These are phyloP conservation scores for Fusarium verrucosum DNA, from an alignment of 2,329 filamentous ascomycete genomes.

Conservation along the genomic window DNA sequence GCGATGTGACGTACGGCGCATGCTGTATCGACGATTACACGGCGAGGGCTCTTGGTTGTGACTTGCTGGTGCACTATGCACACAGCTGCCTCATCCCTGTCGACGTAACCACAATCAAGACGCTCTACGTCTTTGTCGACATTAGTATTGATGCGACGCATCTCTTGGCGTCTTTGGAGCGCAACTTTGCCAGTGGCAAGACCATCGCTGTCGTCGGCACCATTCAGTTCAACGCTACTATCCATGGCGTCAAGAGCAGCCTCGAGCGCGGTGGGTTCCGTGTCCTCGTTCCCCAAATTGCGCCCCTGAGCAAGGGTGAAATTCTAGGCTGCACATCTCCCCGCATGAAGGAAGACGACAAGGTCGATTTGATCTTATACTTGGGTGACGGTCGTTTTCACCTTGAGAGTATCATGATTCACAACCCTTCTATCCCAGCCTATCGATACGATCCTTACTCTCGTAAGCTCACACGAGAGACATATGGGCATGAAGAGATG, in stretches of 20 bases:
- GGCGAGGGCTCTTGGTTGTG: constrained; percentile 90
- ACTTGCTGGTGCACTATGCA: constrained; percentile 94
- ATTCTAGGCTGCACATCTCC: constrained; percentile 98
- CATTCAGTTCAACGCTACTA: constrained; percentile 97
- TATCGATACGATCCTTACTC: constrained; percentile 98
- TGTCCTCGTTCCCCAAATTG: constrained; percentile 89
- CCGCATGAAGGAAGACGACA: constrained; percentile 64
- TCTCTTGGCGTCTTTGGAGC: constrained; percentile 83
- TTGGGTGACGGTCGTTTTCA: constrained; percentile 94
- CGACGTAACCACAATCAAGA: constrained; percentile 96
- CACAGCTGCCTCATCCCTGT: constrained; percentile 97
- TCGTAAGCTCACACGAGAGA: constrained; percentile 87
- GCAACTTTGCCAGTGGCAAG: constrained; percentile 86
- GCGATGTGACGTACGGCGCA: constrained; percentile 97
- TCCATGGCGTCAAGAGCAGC: constrained; percentile 82
- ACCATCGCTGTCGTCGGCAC: constrained; percentile 94
- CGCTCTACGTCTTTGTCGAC: constrained; percentile 97
- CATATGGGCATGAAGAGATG: constrained; percentile 92
- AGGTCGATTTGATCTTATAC: constrained; percentile 83
- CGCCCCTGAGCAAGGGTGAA: constrained; percentile 91
- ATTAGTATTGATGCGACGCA: constrained; percentile 95
- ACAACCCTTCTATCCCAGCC: constrained; percentile 88
- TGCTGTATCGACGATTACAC: constrained; percentile 99
- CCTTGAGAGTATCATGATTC: constrained; percentile 98
- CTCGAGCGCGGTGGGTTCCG: constrained; percentile 87